phyloP scores from a whole-genome alignment of 2,329 filamentous ascomycete species.

The Thielaviopsis ethacetica region DNA sequence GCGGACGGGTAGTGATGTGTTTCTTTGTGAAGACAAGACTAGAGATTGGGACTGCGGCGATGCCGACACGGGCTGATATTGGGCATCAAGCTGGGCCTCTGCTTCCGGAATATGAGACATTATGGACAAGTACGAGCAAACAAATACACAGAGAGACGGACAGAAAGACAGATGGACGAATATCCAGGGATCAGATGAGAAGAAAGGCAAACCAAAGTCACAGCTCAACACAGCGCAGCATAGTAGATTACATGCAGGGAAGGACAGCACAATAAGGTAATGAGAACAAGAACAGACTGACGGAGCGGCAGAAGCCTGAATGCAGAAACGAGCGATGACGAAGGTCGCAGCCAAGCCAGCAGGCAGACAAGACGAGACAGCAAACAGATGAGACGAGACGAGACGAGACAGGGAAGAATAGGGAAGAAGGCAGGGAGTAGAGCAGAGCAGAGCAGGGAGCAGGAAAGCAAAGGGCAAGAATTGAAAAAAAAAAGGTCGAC shows the following conservation, averaged over 20 bases:
- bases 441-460: too few relatives aligned
- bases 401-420: neutral
- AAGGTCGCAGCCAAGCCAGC: neutral
- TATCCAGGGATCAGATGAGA: neutral
- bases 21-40: neutral
- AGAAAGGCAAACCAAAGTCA: neutral
- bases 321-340: neutral
- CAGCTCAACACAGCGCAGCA: neutral
- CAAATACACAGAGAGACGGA: neutral
- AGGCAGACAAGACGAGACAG: neutral
- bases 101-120: neutral
- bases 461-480: neutral
- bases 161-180: too few relatives aligned
- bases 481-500: neutral
- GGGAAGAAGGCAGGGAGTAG: too few relatives aligned
- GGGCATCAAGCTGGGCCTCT: neutral
- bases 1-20: neutral
- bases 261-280: neutral
- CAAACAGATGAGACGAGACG: neutral
- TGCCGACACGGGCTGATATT: neutral
- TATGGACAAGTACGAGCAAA: neutral
- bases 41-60: neutral
- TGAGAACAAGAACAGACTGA: neutral
- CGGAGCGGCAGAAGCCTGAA: neutral
- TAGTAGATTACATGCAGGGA: neutral